phyloP scores from a whole-genome alignment of 352 stramenopile genomes.

The Phytophthora quininea region DNA sequence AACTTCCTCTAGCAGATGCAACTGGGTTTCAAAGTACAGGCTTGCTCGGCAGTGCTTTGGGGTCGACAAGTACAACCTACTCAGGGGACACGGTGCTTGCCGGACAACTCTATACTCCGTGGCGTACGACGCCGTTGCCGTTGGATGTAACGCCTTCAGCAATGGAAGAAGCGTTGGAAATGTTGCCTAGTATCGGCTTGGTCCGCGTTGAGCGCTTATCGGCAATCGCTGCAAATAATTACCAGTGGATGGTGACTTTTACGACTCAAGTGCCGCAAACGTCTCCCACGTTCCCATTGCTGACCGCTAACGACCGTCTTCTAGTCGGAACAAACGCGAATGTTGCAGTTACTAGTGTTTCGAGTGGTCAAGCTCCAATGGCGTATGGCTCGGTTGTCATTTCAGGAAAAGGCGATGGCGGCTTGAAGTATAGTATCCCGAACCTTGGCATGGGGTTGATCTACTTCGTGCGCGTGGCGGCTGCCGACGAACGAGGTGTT shows the following conservation, averaged over 20 bases:
- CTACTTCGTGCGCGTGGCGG: slow-evolving; percentile 87
- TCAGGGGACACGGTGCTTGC: slow-evolving; percentile 50
- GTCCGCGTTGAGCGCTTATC: slow-evolving; percentile 90
- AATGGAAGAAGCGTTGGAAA: slow-evolving; percentile 84
- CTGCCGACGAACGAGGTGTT: slow-evolving; percentile 82
- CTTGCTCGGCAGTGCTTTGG: slow-evolving; percentile 33
- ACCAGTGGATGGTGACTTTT: slow-evolving; percentile 92
- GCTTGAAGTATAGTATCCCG: slow-evolving; percentile 62
- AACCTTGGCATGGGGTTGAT: slow-evolving; percentile 50
- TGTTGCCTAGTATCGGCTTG: slow-evolving; percentile 87
- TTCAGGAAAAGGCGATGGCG: slow-evolving; percentile 24
- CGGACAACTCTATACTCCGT: slow-evolving; percentile 52
- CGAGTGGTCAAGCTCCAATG: slow-evolving; percentile 38
- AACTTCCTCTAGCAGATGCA: slow-evolving; percentile 57
- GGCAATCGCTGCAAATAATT: slow-evolving; percentile 61
- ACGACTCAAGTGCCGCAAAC: slow-evolving; percentile 52
- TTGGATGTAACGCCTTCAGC: slow-evolving; percentile 62
- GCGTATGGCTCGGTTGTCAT: slow-evolving; percentile 37
- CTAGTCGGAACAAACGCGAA: slow-evolving; percentile 41
- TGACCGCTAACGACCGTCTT: slow-evolving; percentile 61
- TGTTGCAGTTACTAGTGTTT: slow-evolving; percentile 26
- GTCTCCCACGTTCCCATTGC: slow-evolving; percentile 34
- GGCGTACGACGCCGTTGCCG: slow-evolving; percentile 58
- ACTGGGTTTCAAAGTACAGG: slow-evolving; percentile 31
- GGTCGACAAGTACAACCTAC: slow-evolving; percentile 38